Evolutionary conservation across 768 basidiomycete species (phyloP).

Genomic region (Hortiboletus flavorubellus): DNA sequence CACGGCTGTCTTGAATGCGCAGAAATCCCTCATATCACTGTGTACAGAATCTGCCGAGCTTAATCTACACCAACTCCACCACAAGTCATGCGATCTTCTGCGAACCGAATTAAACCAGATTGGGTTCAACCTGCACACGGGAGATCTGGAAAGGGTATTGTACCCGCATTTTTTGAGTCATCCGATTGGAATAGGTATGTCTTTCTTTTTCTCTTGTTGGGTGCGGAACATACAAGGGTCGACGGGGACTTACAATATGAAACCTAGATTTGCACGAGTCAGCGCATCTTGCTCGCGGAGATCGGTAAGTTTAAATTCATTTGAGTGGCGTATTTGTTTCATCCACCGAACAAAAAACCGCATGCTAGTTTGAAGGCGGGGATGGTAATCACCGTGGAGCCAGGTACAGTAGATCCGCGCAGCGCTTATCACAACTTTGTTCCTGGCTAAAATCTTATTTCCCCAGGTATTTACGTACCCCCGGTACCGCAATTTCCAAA

Average conservation of each 20-base stretch:
- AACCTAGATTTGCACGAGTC: constrained; percentile 86
- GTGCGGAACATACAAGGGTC: not conserved
- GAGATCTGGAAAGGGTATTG: constrained; percentile 64
- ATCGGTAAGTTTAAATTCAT: constrained; percentile 39
- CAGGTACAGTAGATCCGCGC: constrained; percentile 44
- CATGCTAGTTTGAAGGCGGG: constrained; percentile 63
- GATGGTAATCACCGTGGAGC: constrained; percentile 93
- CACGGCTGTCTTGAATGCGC: constrained; percentile 65
- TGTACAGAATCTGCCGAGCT: constrained; percentile 57
- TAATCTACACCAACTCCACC: constrained; percentile 75
- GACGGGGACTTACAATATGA: constrained; percentile 11
- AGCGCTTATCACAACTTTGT: not conserved
- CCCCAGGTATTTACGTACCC: constrained; percentile 82
- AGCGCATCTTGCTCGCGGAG: constrained; percentile 51
- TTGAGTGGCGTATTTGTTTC: not conserved
- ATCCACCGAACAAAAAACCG: constrained; percentile 5
- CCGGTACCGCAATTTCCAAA: constrained; percentile 74
- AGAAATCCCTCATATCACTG: constrained; percentile 60
- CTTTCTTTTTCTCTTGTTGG: not conserved
- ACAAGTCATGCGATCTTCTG: constrained; percentile 62
- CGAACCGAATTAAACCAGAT: constrained; percentile 71
- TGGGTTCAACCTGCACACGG: constrained; percentile 38
- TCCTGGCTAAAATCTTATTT: not conserved
- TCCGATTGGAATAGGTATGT: constrained; percentile 83
- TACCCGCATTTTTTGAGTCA: constrained; percentile 95